Conservation (phyloP, 768 basidiomycete genomes). For the Russula griseocarnosa region DNA sequence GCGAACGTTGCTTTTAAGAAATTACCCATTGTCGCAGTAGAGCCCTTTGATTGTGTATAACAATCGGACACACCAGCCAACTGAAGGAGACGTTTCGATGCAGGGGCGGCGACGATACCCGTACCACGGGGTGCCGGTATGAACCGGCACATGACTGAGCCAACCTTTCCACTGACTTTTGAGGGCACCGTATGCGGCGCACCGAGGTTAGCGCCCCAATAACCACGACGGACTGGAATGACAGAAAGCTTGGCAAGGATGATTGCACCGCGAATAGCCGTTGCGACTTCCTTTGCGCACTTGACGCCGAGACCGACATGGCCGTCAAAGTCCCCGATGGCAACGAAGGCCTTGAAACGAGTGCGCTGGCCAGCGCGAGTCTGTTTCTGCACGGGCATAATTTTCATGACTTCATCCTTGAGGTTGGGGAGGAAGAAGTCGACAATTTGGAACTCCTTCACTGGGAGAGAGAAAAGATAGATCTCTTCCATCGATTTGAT, state of each 20-base stretch:
- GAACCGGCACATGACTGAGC: constrained; percentile 98
- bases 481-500: constrained; percentile 99
- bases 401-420: constrained; percentile 99
- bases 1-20: constrained; percentile 97
- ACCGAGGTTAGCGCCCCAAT: constrained; percentile 99
- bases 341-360: constrained; percentile 99
- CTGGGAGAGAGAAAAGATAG: constrained; percentile 99
- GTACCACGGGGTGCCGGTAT: constrained; percentile 98
- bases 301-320: constrained; percentile 99
- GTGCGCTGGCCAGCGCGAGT: constrained; percentile 99
- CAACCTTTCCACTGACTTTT: constrained; percentile 97
- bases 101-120: constrained; percentile 98
- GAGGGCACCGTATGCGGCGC: constrained; percentile 99
- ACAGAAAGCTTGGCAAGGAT: constrained; percentile 97
- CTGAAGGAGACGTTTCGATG: constrained; percentile 93
- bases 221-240: constrained; percentile 96
- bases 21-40: constrained; percentile 98
- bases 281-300: constrained; percentile 99
- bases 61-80: constrained; percentile 96
- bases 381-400: constrained; percentile 99
- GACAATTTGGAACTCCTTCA: constrained; percentile 99
- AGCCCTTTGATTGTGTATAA: constrained; percentile 98
- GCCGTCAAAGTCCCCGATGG: constrained; percentile 97
- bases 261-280: constrained; percentile 99
- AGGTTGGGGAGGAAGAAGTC: constrained; percentile 98